Evolutionary conservation across 2,329 filamentous ascomycete genomes (phyloP), one percentile per base, ranked within the genome.

Genomic region (Penicillium griseofulvum): DNA sequence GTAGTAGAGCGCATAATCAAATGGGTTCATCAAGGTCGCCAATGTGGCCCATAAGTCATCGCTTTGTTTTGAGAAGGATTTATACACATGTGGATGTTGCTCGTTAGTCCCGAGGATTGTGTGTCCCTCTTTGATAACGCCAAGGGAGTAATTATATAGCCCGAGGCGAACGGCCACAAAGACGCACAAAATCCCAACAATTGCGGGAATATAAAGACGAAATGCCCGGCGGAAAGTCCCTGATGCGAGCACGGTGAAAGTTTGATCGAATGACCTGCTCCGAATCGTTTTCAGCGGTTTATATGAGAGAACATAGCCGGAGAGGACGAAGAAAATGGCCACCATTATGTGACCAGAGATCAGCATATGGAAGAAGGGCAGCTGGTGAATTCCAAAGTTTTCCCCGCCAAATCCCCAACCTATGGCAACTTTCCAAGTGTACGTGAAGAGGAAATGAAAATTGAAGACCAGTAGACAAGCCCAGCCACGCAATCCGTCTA

Each of bases 321-420:
- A 78, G 26, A 80, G 73, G 33, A 79, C 72, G 60, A 80, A 80
- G 65, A 80, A 79, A 36, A 79, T 74, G 43, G 72, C 70, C 14
- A 79, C 76, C 76, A 77, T 77, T 56, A 78, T 73, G 57, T 79
- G 76, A 24, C 77, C 76, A 4, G 75, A 73, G 52, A 76, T 74
- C 26, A 77, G 59, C 59, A 77, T 64, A 47, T 76, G 74, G 22
- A 78, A 48, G 58, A 78, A 67, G 11, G 76, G 76, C 5, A 76
- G 62, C 57, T 77, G 74, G 49, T 74, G 69, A 14, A 75, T 58
- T 3, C 70, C 68, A 57, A 70, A 76, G 39, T 76, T 77, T 34
- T 72, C 66, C 10, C 69, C 67, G 17, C 67, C 70, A 46, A 76
- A 76, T 0, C 74, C 73, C 72, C 73, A 75, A 39, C 73, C 73